Evolutionary conservation across 2,329 filamentous ascomycete genomes (phyloP).

Genomic region (Rasamsonia emersonii): DNA sequence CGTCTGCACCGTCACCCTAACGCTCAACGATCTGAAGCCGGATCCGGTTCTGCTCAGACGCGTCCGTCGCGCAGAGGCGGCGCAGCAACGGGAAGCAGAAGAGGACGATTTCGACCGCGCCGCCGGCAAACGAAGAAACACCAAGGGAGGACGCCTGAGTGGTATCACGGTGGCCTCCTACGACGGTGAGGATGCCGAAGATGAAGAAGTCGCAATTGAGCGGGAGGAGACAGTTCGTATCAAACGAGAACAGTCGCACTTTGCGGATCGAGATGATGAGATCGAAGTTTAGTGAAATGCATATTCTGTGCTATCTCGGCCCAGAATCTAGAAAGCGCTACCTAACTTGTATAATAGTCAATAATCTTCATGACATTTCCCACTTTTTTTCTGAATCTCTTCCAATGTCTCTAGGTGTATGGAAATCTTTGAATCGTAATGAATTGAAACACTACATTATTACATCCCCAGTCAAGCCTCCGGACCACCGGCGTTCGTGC

Average conservation of each 20-base stretch:
- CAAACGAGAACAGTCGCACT: slow-evolving; percentile 5
- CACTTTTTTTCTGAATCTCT: too few species aligned
- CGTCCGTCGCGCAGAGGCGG: slow-evolving; percentile 26
- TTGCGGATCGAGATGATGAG: slow-evolving; percentile 1
- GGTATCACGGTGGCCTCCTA: slow-evolving; percentile 25
- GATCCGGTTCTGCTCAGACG: slow-evolving; percentile 33
- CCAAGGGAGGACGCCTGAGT: slow-evolving; percentile 12
- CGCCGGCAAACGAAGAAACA: slow-evolving; percentile 7
- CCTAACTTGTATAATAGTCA: too few species aligned
- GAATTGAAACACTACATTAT: too few species aligned
- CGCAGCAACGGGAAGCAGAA: slow-evolving; percentile 18
- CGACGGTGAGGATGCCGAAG: slow-evolving; percentile 15
- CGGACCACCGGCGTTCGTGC: too few species aligned
- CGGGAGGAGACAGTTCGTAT: slow-evolving; percentile 4
- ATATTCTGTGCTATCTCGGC: too few species aligned
- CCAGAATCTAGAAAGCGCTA: too few species aligned
- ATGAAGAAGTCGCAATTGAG: slow-evolving; percentile 5
- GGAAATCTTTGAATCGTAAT: too few species aligned
- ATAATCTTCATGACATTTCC: too few species aligned
- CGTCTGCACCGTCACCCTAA: slow-evolving; percentile 32
- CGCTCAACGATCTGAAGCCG: slow-evolving; percentile 27
- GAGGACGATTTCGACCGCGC: slow-evolving; percentile 16
- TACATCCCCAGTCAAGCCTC: too few species aligned
- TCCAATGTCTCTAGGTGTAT: too few species aligned
- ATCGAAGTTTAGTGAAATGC: slow-evolving; percentile 2